These are phyloP conservation scores for Bipolaris sorokiniana DNA, from an alignment of 2,329 filamentous ascomycete species.

Conservation along the genomic window DNA sequence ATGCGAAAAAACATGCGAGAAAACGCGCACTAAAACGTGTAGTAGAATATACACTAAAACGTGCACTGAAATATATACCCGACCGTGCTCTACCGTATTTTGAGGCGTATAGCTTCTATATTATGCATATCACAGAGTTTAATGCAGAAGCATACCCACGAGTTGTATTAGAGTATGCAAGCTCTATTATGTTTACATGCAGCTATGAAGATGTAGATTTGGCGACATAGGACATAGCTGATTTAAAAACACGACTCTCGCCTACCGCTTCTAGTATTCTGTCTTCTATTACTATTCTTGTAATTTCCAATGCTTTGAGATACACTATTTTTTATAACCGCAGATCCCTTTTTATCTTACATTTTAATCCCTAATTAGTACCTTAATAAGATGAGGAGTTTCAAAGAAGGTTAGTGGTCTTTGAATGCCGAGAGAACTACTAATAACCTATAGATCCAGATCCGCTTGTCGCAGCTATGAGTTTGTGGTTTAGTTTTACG, in stretches of 20 bases:
- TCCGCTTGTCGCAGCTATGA: neutral
- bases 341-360: neutral
- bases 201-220: neutral
- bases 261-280: neutral
- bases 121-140: neutral
- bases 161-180: neutral
- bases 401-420: neutral
- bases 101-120: neutral
- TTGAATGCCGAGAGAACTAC: neutral
- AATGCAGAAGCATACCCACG: neutral
- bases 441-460: neutral
- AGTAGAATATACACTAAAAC: neutral
- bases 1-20: no score
- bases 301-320: neutral
- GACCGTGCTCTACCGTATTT: neutral
- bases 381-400: neutral
- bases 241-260: neutral
- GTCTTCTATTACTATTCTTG: neutral
- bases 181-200: neutral
- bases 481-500: neutral
- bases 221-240: neutral
- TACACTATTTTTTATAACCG: neutral
- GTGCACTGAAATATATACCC: neutral
- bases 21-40: neutral
- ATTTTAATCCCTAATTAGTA: neutral